Evolutionary conservation across 2,329 filamentous ascomycete species (phyloP).

Genomic region (Colletotrichum lindemuthianum): DNA sequence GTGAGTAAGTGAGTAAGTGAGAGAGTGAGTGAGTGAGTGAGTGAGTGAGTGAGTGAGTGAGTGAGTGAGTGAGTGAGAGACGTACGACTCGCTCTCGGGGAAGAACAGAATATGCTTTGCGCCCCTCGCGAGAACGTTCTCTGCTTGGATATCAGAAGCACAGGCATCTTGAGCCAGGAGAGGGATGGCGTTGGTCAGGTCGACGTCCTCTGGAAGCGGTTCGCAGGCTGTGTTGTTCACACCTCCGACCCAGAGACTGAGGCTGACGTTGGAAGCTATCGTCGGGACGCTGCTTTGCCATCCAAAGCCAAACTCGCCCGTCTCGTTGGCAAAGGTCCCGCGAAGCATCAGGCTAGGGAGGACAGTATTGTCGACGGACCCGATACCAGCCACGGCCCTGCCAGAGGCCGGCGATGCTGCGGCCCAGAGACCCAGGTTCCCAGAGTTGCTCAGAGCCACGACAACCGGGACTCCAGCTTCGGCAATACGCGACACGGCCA

Average conservation of each 20-base stretch:
- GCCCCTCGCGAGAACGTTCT: constrained; percentile 52
- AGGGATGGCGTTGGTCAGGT: constrained; percentile 52
- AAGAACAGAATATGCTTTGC: constrained; percentile 55
- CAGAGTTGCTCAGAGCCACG: constrained; percentile 42
- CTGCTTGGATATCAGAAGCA: constrained; percentile 47
- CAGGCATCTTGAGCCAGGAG: constrained; percentile 51
- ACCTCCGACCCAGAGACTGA: constrained; percentile 18
- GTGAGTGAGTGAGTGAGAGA: neutral
- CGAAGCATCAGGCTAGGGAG: constrained; percentile 35
- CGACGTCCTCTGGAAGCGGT: constrained; percentile 49
- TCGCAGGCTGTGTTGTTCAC: constrained; percentile 47
- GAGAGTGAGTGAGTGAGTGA: neutral
- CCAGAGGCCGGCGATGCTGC: constrained; percentile 40
- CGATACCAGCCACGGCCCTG: constrained; percentile 39
- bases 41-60: neutral
- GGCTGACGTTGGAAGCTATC: constrained; percentile 21
- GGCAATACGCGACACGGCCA: constrained; percentile 43
- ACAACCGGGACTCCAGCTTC: constrained; percentile 42
- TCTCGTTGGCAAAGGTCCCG: constrained; percentile 33
- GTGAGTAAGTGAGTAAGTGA: neutral
- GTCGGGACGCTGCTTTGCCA: constrained; percentile 26
- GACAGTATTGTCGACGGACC: constrained; percentile 39
- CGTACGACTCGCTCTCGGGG: constrained; percentile 37
- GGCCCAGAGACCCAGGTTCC: constrained; percentile 39
- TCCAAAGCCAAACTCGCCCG: constrained; percentile 25